Evolutionary conservation across 2,329 filamentous ascomycete species (phyloP).

Genomic region (Fusarium buxicola): DNA sequence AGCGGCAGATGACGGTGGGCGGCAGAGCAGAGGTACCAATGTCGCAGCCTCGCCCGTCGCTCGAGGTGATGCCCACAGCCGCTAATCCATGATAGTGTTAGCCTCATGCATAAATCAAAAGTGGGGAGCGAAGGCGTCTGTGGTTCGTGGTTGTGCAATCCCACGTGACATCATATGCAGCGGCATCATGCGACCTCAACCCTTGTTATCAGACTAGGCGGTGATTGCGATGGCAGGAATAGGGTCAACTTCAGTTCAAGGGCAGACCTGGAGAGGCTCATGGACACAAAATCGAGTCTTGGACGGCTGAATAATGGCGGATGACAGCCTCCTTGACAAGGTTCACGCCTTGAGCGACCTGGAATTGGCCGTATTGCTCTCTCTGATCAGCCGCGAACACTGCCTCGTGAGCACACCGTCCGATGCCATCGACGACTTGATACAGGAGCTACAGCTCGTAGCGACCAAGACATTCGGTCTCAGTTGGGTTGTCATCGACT

Average conservation of each 20-base stretch:
- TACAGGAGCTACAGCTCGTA: conserved; percentile 79
- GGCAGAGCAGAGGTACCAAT: conserved; percentile 37
- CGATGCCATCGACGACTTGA: conserved; percentile 72
- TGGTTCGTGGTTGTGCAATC: conserved; percentile 33
- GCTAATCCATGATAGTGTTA: conserved; percentile 38
- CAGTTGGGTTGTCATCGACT: conserved; percentile 76
- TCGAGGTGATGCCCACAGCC: conserved; percentile 37
- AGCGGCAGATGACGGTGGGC: conserved; percentile 39
- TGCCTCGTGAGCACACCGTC: conserved; percentile 84
- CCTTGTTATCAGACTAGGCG: conserved; percentile 7
- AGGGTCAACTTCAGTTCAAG: conserved; percentile 7
- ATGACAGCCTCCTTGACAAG: conserved; percentile 71
- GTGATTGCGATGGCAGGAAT: conserved; percentile 18
- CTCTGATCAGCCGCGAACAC: conserved; percentile 84
- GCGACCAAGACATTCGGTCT: conserved; percentile 79
- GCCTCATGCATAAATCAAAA: conserved; percentile 44
- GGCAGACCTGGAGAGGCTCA: conserved; percentile 32
- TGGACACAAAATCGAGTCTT: conserved; percentile 41
- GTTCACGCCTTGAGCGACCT: conserved; percentile 86
- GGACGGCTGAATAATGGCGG: conserved; percentile 64
- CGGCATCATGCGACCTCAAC: conserved; percentile 39
- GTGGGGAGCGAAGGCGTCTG: conserved; percentile 7
- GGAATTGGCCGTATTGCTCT: conserved; percentile 86
- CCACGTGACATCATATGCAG: conserved; percentile 48
- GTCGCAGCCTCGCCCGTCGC: conserved; percentile 47